Evolutionary conservation across 495 filamentous ascomycete genomes (phyloP).

Genomic region (Acidomyces sp.): DNA sequence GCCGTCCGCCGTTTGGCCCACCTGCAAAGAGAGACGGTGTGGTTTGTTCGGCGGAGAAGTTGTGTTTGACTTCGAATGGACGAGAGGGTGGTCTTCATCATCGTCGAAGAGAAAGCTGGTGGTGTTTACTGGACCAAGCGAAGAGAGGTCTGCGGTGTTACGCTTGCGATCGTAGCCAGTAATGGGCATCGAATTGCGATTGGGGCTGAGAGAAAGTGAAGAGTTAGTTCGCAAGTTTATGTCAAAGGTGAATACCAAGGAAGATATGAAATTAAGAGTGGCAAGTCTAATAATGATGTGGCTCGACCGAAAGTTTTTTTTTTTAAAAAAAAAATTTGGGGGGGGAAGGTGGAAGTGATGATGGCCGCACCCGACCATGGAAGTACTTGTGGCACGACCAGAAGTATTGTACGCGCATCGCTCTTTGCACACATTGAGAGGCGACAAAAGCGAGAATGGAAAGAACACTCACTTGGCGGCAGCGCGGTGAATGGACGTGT

Average conservation of each 20-base stretch:
- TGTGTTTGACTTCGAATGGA: constrained; percentile 1
- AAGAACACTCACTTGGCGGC: constrained; percentile 48
- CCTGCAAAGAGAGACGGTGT: constrained; percentile 57
- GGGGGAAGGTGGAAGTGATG: too few relatives aligned
- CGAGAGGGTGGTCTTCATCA: constrained; percentile 55
- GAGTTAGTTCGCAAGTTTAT: constrained; percentile 11
- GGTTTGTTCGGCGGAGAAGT: constrained; percentile 39
- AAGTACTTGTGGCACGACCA: too few relatives aligned
- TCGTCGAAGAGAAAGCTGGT: constrained; percentile 72
- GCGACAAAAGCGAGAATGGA: too few relatives aligned
- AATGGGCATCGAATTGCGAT: constrained; percentile 84
- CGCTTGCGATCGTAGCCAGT: constrained; percentile 47
- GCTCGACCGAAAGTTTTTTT: too few relatives aligned
- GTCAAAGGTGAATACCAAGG: too few relatives aligned
- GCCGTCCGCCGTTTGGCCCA: constrained; percentile 61
- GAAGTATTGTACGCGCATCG: too few relatives aligned
- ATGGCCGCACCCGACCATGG: too few relatives aligned
- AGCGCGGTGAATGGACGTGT: constrained; percentile 37
- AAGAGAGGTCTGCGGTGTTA: constrained; percentile 37
- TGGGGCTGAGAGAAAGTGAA: constrained; percentile 38
- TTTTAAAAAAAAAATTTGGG: too few relatives aligned
- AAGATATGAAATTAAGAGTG: too few relatives aligned
- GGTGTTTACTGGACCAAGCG: constrained; percentile 61
- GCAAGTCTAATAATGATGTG: background rate
- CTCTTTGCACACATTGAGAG: too few relatives aligned